These are phyloP conservation scores for Ploettnerulaceae sp. DNA, from an alignment of 2,329 filamentous ascomycete genomes.

Conservation along the genomic window DNA sequence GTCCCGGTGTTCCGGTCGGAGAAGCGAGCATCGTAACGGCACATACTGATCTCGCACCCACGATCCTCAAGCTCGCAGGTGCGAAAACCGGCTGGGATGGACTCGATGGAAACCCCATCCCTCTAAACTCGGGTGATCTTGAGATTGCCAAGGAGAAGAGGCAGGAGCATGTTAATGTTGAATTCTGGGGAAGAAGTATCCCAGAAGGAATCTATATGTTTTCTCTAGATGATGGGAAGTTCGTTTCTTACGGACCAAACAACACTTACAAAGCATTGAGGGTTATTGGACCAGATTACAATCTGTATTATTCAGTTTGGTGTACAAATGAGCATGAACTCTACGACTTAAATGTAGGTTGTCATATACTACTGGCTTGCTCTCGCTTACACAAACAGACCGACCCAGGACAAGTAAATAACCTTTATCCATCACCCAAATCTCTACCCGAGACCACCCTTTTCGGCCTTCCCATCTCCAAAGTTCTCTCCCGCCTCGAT, in stretches of 20 bases:
- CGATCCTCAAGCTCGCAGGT: slow-evolving; percentile 40
- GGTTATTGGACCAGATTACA: slow-evolving; percentile 45
- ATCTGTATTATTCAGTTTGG: slow-evolving; percentile 63
- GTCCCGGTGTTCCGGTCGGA: slow-evolving; percentile 47
- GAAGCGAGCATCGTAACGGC: slow-evolving; percentile 44
- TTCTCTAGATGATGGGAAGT: slow-evolving; percentile 27
- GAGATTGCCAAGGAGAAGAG: slow-evolving; percentile 24
- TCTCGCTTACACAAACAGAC: slow-evolving; percentile 33
- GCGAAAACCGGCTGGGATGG: slow-evolving; percentile 37
- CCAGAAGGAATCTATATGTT: slow-evolving; percentile 29
- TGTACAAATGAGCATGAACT: slow-evolving; percentile 64
- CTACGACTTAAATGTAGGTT: slow-evolving; percentile 53
- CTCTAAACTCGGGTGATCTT: slow-evolving; percentile 29
- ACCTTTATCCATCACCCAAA: slow-evolving; percentile 35
- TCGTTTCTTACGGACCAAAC: slow-evolving; percentile 31
- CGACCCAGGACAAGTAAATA: slow-evolving; percentile 49
- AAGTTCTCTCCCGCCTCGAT: slow-evolving; percentile 49
- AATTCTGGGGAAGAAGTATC: slow-evolving; percentile 39
- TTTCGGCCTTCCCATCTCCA: slow-evolving; percentile 35
- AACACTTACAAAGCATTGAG: slow-evolving; percentile 48
- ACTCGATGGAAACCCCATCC: slow-evolving; percentile 44
- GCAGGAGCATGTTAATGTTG: slow-evolving; percentile 45
- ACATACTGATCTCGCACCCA: slow-evolving; percentile 49
- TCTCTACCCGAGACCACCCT: slow-evolving; percentile 25
- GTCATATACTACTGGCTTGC: neutral